Base-by-base conservation (phyloP, 1,284 basidiomycete genomes). In the Irpex lacteus region DNA sequence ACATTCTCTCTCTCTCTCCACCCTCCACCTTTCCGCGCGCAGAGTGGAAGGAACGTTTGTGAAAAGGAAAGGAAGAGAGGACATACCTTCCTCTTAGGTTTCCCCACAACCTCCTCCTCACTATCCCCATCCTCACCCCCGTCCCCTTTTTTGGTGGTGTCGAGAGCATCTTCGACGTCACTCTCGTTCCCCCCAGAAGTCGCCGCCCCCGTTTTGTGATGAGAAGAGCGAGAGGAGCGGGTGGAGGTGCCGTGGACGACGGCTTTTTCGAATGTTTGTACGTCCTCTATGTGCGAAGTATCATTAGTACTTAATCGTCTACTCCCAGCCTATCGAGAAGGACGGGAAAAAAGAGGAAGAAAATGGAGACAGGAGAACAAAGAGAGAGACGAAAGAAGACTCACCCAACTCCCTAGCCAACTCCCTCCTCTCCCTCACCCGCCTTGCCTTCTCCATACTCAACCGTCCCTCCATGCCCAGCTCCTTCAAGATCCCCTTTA, bases 401-500 rank as follows among this genome's bases (percentile, higher is more conserved):
- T 34, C 32, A 34, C 93, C 84, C 13, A 96, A 81, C 72, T 96
- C 94, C 66, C 91, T 81, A 26, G 85, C 90, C 6, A 95, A 75
- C 71, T 95, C 94, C 58, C 92, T 78, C 70, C 85, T 84, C 71
- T 80, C 84, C 67, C 83, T 89, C 70, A 96, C 89, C 1, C 78
- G 76, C 69, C 85, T 91, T 2, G 94, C 94, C 75, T 95, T 89
- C 63, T 91, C 90, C 71, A 94, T 68, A 65, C 86, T 94, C 69
- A 88, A 79, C 18, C 89, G 82, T 2, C 91, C 32, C 32, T 78
- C 83, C 92, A 96, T 95, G 0, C 94, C 93, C 32, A 96, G 81
- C 0, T 87, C 87, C 3, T 77, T 70, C 5, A 96, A 80, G 7
- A 94, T 85, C 38, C 82, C 76, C 61, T 85, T 85, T 37, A 95